These are phyloP conservation scores for Stephanodiscus minutulus DNA, from an alignment of 108 stramenopile genomes.

Conservation along the genomic window DNA sequence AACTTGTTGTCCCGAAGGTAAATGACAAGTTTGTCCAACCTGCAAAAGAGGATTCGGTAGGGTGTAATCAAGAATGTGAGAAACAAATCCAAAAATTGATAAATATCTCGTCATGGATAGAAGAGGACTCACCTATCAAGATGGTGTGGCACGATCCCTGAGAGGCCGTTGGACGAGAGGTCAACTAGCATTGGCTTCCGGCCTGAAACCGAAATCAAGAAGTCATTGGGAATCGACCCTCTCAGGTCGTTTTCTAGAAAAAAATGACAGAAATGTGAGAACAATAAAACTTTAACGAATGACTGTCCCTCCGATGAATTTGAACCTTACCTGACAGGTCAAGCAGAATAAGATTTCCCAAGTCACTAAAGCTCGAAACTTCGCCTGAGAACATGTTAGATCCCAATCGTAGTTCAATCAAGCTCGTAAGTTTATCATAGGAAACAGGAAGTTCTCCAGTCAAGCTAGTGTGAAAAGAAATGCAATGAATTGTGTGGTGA, in stretches of 20 bases:
- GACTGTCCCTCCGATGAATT: neutral
- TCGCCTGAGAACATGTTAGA: conserved; percentile 45
- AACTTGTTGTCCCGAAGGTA: conserved; percentile 74
- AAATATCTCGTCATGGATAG: neutral
- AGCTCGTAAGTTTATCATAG: conserved; percentile 22
- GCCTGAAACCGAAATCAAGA: conserved; percentile 33
- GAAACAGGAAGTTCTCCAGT: conserved; percentile 41
- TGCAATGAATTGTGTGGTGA: neutral
- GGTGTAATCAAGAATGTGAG: neutral
- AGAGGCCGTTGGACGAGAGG: conserved; percentile 53
- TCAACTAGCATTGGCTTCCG: conserved; percentile 48
- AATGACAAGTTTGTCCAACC: conserved; percentile 62
- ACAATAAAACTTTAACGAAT: neutral
- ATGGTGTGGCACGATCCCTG: conserved; percentile 46
- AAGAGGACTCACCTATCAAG: conserved; percentile 45
- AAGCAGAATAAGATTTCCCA: conserved; percentile 31
- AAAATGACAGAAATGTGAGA: conserved; percentile 15
- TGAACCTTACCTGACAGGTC: conserved; percentile 42
- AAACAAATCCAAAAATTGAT: neutral
- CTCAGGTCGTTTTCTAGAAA: conserved; percentile 42
- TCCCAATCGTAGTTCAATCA: conserved; percentile 45
- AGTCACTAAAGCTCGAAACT: conserved; percentile 31
- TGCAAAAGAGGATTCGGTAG: conserved; percentile 4
- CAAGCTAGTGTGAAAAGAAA: conserved; percentile 16
- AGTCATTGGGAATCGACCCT: conserved; percentile 44